These are phyloP conservation scores for Saturnispora mendoncae DNA, from an alignment of 805 yeast genomes.

Conservation along the genomic window DNA sequence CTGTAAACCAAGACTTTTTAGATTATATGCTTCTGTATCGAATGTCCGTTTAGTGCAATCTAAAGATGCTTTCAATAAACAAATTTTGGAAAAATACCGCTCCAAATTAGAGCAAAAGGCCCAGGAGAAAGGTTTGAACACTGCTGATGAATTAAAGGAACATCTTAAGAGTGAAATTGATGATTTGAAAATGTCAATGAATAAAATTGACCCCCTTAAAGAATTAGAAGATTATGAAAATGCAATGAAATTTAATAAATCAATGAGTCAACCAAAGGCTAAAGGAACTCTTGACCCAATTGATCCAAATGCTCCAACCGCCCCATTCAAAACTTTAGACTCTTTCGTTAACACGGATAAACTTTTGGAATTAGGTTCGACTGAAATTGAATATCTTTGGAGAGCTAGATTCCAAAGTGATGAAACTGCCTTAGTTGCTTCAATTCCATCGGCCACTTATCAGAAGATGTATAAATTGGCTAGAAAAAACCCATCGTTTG, in stretches of 20 bases:
- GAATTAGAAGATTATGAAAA: conserved; percentile 47
- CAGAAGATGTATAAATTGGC: conserved; percentile 58
- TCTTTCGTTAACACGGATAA: conserved; percentile 68
- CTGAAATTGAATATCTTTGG: conserved; percentile 79
- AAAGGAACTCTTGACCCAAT: conserved; percentile 29
- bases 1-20: neutral
- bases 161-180: conserved; percentile 55
- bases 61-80: conserved; percentile 23
- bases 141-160: conserved; percentile 52
- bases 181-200: conserved; percentile 44
- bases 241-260: conserved; percentile 16
- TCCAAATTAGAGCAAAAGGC: conserved; percentile 35
- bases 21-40: conserved; percentile 20
- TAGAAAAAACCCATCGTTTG: conserved; percentile 67
- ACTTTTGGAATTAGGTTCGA: conserved; percentile 41
- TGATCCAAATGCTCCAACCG: conserved; percentile 26
- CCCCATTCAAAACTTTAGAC: conserved; percentile 62
- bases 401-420: conserved; percentile 67
- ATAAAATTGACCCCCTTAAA: conserved; percentile 58
- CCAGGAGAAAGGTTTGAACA: conserved; percentile 33
- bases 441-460: conserved; percentile 48
- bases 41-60: conserved; percentile 25
- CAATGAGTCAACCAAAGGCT: conserved; percentile 13
- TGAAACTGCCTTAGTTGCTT: conserved; percentile 57
- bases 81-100: conserved; percentile 31